These are phyloP conservation scores for Backusella sp. DNA, from an alignment of 192 early-diverging fungal genomes.

Conservation along the genomic window DNA sequence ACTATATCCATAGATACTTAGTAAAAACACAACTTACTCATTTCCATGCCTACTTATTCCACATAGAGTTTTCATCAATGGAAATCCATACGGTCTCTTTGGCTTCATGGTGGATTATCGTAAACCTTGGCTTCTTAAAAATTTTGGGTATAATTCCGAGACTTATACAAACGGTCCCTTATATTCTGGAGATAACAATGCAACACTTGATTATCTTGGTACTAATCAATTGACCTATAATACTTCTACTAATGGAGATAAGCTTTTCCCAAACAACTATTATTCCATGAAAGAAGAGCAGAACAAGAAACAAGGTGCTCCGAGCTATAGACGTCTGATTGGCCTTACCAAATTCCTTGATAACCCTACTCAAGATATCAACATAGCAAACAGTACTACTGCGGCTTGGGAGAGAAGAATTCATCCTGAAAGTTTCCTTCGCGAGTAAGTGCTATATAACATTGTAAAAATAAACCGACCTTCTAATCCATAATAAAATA, in stretches of 20 bases:
- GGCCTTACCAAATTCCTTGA: background rate
- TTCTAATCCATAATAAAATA: background rate
- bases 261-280: background rate
- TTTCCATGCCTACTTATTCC: background rate
- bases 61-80: background rate
- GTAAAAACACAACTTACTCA: background rate
- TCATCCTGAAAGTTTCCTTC: slow-evolving; percentile 3
- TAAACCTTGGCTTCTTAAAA: background rate
- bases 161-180: background rate
- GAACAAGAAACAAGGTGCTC: background rate
- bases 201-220: background rate
- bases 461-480: background rate
- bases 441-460: background rate
- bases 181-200: background rate
- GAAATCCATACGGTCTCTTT: background rate
- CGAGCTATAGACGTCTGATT: background rate
- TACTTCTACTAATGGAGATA: background rate
- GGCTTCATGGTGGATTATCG: background rate
- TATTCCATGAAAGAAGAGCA: background rate
- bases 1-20: background rate
- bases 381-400: background rate
- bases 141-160: background rate
- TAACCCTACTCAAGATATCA: background rate
- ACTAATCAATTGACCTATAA: background rate
- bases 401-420: background rate